Base-by-base conservation (phyloP, 164 flowering plant species). In the Echeveria elegans region DNA sequence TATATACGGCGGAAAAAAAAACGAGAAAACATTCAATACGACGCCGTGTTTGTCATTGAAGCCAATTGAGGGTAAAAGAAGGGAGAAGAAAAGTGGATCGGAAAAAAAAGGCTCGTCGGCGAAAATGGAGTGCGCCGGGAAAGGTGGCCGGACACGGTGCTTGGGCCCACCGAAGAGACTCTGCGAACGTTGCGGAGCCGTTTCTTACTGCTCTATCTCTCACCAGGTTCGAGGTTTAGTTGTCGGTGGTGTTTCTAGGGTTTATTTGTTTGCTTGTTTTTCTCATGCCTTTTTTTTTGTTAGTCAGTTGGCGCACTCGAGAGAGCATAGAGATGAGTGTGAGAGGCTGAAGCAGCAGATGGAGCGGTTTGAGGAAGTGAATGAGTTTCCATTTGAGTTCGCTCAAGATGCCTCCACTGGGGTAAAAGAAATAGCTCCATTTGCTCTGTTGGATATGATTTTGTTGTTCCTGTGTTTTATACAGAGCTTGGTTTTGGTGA, bases 321-420 rank as follows among this genome's bases (percentile, higher is more conserved):
- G 67, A 69, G 82, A 73, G 32, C 98, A 94, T 66, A 86, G 81
- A 76, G 80, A 84, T 68, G 96, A 94, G 78, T 94, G 98, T 68
- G 83, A 69, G 63, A 90, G 98, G 72, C 77, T 94, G 29, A 82
- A 82, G 66, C 73, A 83, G 66, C 96, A 94, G 60, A 90, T 90
- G 92, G 68, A 72, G 69, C 69, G 31, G 14, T 79, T 75, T 1
- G 80, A 83, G 66, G 70, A 40, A 0, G 72, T 90, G 76, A 82
- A 78, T 69, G 87, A 85, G 47, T 94, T 90, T 67, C 95, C 97
- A 48, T 94, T 90, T 72, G 82, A 87, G 2, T 94, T 86, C 68
- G 63, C 88, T 60, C 36, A 38, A 52, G 88, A 89, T 73, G 77
- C 87, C 67, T 83, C 91, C 0, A 2, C 73, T 60, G 77, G 82